A percentile compares a stretch with the other conserved stretches of the same genome.
Conservation (phyloP, 345 rosid genomes). For the Corymbia maculata region DNA sequence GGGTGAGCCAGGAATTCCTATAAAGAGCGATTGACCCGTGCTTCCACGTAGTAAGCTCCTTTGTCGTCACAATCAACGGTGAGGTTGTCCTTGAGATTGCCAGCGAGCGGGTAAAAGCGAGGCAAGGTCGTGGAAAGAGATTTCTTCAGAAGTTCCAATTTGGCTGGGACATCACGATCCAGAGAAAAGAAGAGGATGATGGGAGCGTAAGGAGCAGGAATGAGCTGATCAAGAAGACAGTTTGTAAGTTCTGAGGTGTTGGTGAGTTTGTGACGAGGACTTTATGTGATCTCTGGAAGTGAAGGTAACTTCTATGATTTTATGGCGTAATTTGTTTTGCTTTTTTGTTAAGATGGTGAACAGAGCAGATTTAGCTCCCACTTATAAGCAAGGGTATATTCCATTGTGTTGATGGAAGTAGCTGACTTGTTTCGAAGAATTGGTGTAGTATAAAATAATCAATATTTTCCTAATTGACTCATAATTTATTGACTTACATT, state of each 20-base stretch:
- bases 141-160: not conserved
- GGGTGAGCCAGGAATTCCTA: slow-evolving; percentile 6
- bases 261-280: slow-evolving; percentile 18
- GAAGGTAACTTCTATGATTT: slow-evolving; percentile 4
- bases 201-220: slow-evolving; percentile 8
- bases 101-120: slow-evolving; percentile 15
- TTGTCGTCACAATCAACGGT: slow-evolving; percentile 17
- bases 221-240: slow-evolving; percentile 15
- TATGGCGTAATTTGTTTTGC: not conserved
- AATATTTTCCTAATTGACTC: too few relatives aligned
- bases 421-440: not conserved
- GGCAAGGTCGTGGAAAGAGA: slow-evolving; percentile 11
- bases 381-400: slow-evolving; percentile 12
- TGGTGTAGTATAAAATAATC: too few relatives aligned
- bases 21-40: slow-evolving; percentile 1
- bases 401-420: slow-evolving; percentile 30
- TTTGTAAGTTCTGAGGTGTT: slow-evolving; percentile 5
- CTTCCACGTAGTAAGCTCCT: slow-evolving; percentile 8
- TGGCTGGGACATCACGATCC: not conserved
- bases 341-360: too few relatives aligned
- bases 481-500: too few relatives aligned
- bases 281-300: slow-evolving; percentile 8
- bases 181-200: slow-evolving; percentile 4
- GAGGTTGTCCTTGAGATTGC: slow-evolving; percentile 6
- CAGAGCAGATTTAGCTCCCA: not conserved